Conservation (phyloP, 257 asterid species). For the Scutellaria barbata region DNA sequence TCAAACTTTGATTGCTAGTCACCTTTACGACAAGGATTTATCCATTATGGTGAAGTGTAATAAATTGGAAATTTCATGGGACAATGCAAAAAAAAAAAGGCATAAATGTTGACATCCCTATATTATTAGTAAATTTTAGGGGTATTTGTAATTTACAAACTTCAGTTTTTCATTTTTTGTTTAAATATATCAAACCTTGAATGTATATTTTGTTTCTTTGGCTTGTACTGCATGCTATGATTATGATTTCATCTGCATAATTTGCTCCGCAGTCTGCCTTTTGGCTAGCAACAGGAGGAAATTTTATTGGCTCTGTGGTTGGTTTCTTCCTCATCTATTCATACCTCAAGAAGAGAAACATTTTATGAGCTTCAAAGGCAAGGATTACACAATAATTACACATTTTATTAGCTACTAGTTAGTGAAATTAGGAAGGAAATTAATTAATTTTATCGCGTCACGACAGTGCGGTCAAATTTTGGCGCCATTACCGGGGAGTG, state of each 20-base stretch:
- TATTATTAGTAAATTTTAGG: background rate
- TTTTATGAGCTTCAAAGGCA: constrained; percentile 48
- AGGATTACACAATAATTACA: constrained; percentile 23
- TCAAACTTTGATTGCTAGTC: too few species aligned
- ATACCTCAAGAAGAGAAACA: constrained; percentile 77
- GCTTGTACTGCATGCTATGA: constrained; percentile 18
- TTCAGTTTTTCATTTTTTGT: too few species aligned
- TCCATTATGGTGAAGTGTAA: too few species aligned
- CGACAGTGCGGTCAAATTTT: too few species aligned
- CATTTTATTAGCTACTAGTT: too few species aligned
- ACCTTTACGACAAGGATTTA: too few species aligned
- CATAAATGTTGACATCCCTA: too few species aligned
- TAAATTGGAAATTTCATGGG: too few species aligned
- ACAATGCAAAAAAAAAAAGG: too few species aligned
- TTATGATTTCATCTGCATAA: constrained; percentile 21
- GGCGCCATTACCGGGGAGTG: too few species aligned
- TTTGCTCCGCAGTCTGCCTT: constrained; percentile 76
- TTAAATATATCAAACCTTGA: background rate
- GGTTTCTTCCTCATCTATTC: constrained; percentile 76
- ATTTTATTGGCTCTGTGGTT: constrained; percentile 66
- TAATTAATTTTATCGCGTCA: too few species aligned
- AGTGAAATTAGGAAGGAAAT: too few species aligned
- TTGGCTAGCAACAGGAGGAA: constrained; percentile 95
- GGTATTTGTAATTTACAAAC: background rate
- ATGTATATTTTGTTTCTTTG: background rate